A percentile compares a stretch with the other conserved stretches of the same genome.
phyloP scores from a whole-genome alignment of 345 rosid genomes.

The Brassica carinata region DNA sequence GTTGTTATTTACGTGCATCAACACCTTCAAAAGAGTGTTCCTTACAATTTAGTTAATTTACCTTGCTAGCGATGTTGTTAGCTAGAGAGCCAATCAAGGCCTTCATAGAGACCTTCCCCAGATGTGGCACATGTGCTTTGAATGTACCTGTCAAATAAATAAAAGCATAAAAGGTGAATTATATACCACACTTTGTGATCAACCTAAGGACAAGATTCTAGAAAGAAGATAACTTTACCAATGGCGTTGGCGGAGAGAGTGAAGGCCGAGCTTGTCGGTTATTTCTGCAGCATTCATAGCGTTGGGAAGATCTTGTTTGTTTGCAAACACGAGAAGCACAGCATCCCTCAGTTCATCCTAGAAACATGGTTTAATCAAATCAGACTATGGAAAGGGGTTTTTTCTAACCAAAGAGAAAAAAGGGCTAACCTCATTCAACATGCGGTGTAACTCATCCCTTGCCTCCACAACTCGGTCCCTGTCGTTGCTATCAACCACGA shows the following conservation, averaged over 20 bases:
- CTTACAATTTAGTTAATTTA: conserved; percentile 15
- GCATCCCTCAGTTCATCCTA: conserved; percentile 90
- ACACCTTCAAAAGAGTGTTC: background rate
- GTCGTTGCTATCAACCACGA: conserved; percentile 78
- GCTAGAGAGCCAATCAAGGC: conserved; percentile 76
- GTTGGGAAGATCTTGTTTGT: conserved; percentile 93
- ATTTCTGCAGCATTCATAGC: conserved; percentile 98
- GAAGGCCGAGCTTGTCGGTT: conserved; percentile 67
- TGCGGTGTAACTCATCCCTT: conserved; percentile 70
- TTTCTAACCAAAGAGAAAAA: background rate
- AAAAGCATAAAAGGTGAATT: background rate
- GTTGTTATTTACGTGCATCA: background rate
- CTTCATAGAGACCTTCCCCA: conserved; percentile 83
- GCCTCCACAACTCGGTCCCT: conserved; percentile 80
- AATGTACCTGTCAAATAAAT: conserved; percentile 58
- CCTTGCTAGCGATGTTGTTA: conserved; percentile 68
- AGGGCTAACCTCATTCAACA: conserved; percentile 63
- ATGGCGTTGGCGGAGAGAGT: conserved; percentile 44
- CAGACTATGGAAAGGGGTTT: conserved; percentile 2
- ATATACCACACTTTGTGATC: background rate
- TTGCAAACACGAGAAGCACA: conserved; percentile 85
- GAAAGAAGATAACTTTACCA: conserved; percentile 54
- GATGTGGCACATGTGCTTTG: conserved; percentile 84
- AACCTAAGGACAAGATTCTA: background rate
- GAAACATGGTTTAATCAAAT: background rate